Base-by-base conservation (phyloP, 345 rosid genomes). In the Cardamine chenopodiifolia region DNA sequence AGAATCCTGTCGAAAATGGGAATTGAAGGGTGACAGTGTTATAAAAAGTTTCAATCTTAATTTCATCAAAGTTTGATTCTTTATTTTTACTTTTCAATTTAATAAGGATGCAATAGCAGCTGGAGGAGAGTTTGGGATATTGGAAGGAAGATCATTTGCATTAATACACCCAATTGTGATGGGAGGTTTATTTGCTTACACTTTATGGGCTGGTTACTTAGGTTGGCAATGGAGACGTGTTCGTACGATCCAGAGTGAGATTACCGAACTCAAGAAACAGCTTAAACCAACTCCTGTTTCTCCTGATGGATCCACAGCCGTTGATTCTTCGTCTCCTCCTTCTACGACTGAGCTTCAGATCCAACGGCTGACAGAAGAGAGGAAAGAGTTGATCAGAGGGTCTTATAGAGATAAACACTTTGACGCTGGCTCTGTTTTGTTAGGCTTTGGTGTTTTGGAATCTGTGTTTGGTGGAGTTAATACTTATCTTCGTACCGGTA, bases 201-300 rank as follows among this genome's bases (percentile, higher is more conserved):
- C 92, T 1, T 56, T 89, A 23, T 89, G 85, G 83, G 85, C 62
- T 17, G 96, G 96, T 18, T 91, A 89, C 77, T 81, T 94, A 79
- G 98, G 98, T 56, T 91, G 97, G 97, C 91, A 93, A 80, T 91
- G 98, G 98, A 88, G 94, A 80, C 89, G 93, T 18, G 98, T 91
- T 5, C 84, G 95, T 62, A 89, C 95, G 23, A 72, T 82, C 0
- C 97, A 89, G 80, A 80, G 28, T 45, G 91, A 89, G 70, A 86
- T 91, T 42, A 87, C 56, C 63, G 88, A 86, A 47, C 91, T 91
- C 64, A 89, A 89, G 85, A 87, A 84, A 85, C 87, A 87, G 75
- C 74, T 89, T 54, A 86, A 85, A 84, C 95, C 95, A 8, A 70
- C 86, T 14, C 80, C 84, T 2, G 92, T 89, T 62, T 78, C 92